Percentiles rank a stretch among this genome's conserved stretches.
Conservation (phyloP, 139 green algal genomes). For the Asterochloris erici region DNA sequence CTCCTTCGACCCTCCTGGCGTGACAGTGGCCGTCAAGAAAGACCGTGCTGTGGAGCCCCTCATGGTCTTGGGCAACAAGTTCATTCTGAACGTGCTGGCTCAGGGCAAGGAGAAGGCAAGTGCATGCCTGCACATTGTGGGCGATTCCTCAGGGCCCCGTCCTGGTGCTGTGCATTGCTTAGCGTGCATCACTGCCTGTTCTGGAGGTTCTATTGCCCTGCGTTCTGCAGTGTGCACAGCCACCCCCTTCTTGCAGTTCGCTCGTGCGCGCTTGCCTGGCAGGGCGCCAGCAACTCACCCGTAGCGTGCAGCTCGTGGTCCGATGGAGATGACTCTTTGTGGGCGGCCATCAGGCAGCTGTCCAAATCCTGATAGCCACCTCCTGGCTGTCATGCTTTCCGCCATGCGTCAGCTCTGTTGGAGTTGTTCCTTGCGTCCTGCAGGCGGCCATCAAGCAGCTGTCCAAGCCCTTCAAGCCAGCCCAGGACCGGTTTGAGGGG, state of each 20-base stretch:
- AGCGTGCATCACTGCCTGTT: no score
- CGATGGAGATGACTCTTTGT: background rate
- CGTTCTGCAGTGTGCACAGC: background rate
- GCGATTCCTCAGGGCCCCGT: no score
- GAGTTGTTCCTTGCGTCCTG: background rate
- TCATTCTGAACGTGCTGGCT: constrained; percentile 85
- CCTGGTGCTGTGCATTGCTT: no score
- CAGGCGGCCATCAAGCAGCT: constrained; percentile 67
- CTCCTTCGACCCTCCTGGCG: constrained; percentile 84
- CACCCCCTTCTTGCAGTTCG: background rate
- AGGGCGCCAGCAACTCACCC: no score
- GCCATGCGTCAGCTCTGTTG: background rate
- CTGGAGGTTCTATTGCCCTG: background rate
- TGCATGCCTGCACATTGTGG: no score
- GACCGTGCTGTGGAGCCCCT: constrained; percentile 92
- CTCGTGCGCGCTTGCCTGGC: no score
- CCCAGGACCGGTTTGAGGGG: constrained; percentile 78
- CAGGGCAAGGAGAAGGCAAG: constrained; percentile 51
- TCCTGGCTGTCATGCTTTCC: background rate
- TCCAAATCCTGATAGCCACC: background rate
- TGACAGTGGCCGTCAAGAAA: constrained; percentile 91
- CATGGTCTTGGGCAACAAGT: constrained; percentile 61
- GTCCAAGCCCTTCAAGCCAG: constrained; percentile 77
- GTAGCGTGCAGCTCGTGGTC: no score
- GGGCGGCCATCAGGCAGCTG: background rate